A percentile compares a stretch with the other conserved stretches of the same genome.
These are phyloP conservation scores for Clavariopsis aquatica DNA, from an alignment of 495 filamentous ascomycete genomes.

Conservation along the genomic window DNA sequence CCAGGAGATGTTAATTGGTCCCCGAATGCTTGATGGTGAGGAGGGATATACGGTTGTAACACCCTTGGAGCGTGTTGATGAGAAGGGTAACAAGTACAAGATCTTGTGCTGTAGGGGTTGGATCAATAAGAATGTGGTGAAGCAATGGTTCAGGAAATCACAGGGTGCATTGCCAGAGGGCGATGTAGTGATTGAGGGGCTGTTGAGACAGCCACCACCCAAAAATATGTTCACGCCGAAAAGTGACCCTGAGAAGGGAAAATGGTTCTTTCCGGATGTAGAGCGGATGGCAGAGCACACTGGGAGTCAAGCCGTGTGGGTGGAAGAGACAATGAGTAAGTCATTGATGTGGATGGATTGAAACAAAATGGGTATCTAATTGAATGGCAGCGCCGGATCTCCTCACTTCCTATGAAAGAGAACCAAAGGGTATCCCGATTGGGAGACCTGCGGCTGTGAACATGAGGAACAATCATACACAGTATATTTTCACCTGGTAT, in stretches of 20 bases:
- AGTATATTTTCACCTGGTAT: constrained; percentile 99
- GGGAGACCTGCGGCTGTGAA: constrained; percentile 90
- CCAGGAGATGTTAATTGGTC: constrained; percentile 93
- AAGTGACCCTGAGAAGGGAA: constrained; percentile 75
- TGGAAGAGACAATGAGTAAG: constrained; percentile 92
- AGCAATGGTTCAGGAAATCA: constrained; percentile 61
- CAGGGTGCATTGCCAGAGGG: constrained; percentile 60
- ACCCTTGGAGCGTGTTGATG: constrained; percentile 69
- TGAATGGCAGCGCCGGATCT: constrained; percentile 64
- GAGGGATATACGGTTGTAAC: constrained; percentile 90
- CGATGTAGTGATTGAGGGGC: constrained; percentile 74
- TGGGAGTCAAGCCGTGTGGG: constrained; percentile 85
- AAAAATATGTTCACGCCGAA: constrained; percentile 97
- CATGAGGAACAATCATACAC: constrained; percentile 90
- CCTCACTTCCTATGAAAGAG: constrained; percentile 66
- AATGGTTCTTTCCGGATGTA: constrained; percentile 96
- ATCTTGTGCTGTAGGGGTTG: constrained; percentile 86
- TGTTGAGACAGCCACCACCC: constrained; percentile 88
- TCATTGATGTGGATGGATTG: not conserved
- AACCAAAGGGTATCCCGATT: constrained; percentile 84
- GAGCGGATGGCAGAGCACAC: constrained; percentile 84
- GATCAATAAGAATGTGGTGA: constrained; percentile 70
- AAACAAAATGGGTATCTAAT: constrained; percentile 30
- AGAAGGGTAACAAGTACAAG: constrained; percentile 48
- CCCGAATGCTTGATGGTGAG: constrained; percentile 82